phyloP scores from a whole-genome alignment of 1,139 yeast species.

The Taphrina pruni region DNA sequence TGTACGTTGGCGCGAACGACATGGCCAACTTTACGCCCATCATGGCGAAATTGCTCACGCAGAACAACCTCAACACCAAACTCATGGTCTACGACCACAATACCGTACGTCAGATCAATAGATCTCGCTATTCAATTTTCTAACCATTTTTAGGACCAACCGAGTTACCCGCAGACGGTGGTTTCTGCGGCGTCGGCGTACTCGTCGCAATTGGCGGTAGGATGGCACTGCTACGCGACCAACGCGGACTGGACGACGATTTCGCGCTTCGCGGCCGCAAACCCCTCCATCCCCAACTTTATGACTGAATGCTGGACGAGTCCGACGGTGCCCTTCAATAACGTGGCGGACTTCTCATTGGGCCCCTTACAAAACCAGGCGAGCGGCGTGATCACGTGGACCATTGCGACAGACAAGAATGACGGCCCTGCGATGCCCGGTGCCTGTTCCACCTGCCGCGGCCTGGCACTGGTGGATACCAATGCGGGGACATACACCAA shows the following conservation, averaged over 20 bases:
- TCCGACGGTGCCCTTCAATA: constrained; percentile 1
- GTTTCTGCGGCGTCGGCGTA: constrained; percentile 6
- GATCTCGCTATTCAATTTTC: too few species aligned
- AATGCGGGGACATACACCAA: constrained; percentile 1
- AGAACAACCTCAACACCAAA: not conserved
- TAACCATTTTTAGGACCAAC: not conserved
- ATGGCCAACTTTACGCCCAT: not conserved
- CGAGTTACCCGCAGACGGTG: constrained; percentile 15
- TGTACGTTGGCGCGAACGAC: constrained; percentile 9
- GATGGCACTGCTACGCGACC: constrained; percentile 17
- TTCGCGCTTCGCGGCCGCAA: not conserved
- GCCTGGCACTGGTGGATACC: not conserved
- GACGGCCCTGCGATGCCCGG: constrained; percentile 14
- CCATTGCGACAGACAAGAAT: constrained; percentile 1
- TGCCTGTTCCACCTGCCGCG: constrained; percentile 11
- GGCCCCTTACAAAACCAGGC: constrained; percentile 10
- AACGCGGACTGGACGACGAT: constrained; percentile 8
- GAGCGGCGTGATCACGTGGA: constrained; percentile 12
- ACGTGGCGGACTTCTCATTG: constrained; percentile 8
- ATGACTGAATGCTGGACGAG: constrained; percentile 22
- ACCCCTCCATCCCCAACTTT: constrained; percentile 1
- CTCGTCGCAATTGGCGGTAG: constrained; percentile 3
- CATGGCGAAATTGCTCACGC: constrained; percentile 1
- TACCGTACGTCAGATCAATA: not conserved
- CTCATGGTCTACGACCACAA: constrained; percentile 15